Percentiles rank a stretch among this genome's conserved stretches.
phyloP scores from a whole-genome alignment of 2,329 filamentous ascomycete species.

The Alternaria gansuensis region DNA sequence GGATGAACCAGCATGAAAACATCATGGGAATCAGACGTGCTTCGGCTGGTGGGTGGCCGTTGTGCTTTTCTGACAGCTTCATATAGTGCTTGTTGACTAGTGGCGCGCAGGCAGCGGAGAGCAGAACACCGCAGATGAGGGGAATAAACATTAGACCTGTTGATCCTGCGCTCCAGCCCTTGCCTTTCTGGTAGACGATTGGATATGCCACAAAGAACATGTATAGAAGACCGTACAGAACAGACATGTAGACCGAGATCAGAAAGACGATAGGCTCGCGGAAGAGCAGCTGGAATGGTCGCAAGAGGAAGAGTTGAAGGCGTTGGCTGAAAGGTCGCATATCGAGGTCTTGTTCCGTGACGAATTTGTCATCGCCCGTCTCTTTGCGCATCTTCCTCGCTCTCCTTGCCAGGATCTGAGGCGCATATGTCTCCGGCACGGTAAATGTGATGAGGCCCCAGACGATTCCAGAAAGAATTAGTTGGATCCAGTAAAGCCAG shows the following conservation, averaged over 20 bases:
- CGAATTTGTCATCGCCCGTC: constrained; percentile 72
- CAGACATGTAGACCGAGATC: constrained; percentile 84
- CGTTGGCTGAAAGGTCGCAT: constrained; percentile 72
- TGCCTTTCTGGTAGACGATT: constrained; percentile 77
- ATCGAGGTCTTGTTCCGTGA: constrained; percentile 84
- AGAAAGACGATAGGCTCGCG: constrained; percentile 85
- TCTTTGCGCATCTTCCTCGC: constrained; percentile 76
- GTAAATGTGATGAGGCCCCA: constrained; percentile 84
- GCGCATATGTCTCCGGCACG: constrained; percentile 89
- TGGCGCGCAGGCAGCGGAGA: constrained; percentile 72
- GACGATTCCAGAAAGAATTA: constrained; percentile 75
- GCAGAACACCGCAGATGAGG: constrained; percentile 76
- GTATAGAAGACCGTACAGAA: constrained; percentile 77
- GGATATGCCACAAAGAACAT: constrained; percentile 70
- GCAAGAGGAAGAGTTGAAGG: constrained; percentile 76
- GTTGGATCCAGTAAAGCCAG: constrained; percentile 87
- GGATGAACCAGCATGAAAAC: constrained; percentile 66
- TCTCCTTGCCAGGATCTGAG: constrained; percentile 74
- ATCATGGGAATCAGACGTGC: constrained; percentile 79
- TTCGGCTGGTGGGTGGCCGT: constrained; percentile 79
- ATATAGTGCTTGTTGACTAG: constrained; percentile 85
- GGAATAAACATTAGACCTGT: constrained; percentile 91
- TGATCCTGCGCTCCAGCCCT: constrained; percentile 76
- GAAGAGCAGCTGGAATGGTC: constrained; percentile 87
- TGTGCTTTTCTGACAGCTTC: constrained; percentile 66